Evolutionary conservation across 306 rosid species (phyloP), one percentile per base, ranked within the genome.

Genomic region (Bauhinia variegata): DNA sequence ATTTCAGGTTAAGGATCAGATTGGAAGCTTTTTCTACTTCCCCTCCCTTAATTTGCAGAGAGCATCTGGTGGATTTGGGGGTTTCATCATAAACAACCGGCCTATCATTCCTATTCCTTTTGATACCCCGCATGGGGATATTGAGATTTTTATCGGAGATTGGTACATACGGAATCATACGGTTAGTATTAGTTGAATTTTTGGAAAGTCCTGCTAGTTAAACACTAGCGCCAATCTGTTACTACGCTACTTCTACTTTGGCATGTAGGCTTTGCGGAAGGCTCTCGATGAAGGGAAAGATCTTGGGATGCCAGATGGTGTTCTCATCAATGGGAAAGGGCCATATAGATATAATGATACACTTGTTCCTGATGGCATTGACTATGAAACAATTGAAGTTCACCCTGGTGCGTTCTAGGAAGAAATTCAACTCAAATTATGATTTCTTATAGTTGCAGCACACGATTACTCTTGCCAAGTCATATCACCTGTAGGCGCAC

Each of bases 281-380:
- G 50, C 68, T 39, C 96, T 92, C 28, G 96, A 92, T 73, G 95
- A 64, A 0, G 98, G 96, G 55, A 89, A 89, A 80, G 91, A 81
- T 67, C 98, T 92, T 67, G 98, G 98, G 46, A 92, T 86, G 80
- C 98, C 98, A 0, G 76, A 92, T 73, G 98, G 98, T 36, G 98
- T 92, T 80, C 98, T 92, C 51, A 89, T 92, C 61, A 92, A 92
- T n/a, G 98, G 96, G 14, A 92, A 92, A 72, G 98, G 98, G 32
- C 98, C 98, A 36, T 92, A 79, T 63, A 72, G 85, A 84, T 92
- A 92, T 46, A 92, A 89, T 12, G 85, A 78, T 41, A 92, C 96
- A 0, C 88, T 92, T 76, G 98, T 92, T 64, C 81, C 88, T 0
- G 96, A 89, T 18, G 93, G 89, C 75, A 89, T 92, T 60, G 96